phyloP scores from a whole-genome alignment of 2,329 filamentous ascomycete species.

The Arthrobotrys sphaeroides region DNA sequence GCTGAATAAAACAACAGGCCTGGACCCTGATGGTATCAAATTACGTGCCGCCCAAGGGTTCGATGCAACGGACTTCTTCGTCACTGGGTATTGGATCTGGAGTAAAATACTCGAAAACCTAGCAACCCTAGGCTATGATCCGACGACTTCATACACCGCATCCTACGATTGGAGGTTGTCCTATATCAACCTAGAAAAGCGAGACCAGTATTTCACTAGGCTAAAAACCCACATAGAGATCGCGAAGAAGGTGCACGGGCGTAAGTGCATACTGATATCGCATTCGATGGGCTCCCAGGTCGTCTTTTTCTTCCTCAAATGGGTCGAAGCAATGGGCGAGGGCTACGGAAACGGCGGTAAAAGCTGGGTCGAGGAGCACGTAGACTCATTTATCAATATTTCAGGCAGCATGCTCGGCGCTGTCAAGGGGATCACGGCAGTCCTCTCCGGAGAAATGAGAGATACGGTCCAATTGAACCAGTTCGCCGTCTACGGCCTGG shows the following conservation, averaged over 20 bases:
- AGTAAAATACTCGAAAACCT: conserved; percentile 85
- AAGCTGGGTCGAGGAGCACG: conserved; percentile 86
- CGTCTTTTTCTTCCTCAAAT: conserved; percentile 79
- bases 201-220: conserved; percentile 92
- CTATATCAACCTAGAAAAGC: conserved; percentile 85
- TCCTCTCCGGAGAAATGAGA: conserved; percentile 96
- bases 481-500: conserved; percentile 94
- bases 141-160: conserved; percentile 75
- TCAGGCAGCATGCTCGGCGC: conserved; percentile 98
- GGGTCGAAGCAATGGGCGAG: conserved; percentile 74
- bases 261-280: conserved; percentile 85
- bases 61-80: conserved; percentile 77
- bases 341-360: conserved; percentile 82
- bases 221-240: conserved; percentile 91
- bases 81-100: conserved; percentile 94
- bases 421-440: conserved; percentile 85
- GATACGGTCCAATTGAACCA: conserved; percentile 72
- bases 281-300: conserved; percentile 99
- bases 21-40: conserved; percentile 79
- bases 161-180: conserved; percentile 92
- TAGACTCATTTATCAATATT: conserved; percentile 95
- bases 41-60: conserved; percentile 85
- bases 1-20: conserved; percentile 88
- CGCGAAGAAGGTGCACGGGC: conserved; percentile 74
- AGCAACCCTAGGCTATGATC: conserved; percentile 94